These are phyloP conservation scores for Bretschneidera sinensis DNA, from an alignment of 345 rosid species.

Conservation along the genomic window DNA sequence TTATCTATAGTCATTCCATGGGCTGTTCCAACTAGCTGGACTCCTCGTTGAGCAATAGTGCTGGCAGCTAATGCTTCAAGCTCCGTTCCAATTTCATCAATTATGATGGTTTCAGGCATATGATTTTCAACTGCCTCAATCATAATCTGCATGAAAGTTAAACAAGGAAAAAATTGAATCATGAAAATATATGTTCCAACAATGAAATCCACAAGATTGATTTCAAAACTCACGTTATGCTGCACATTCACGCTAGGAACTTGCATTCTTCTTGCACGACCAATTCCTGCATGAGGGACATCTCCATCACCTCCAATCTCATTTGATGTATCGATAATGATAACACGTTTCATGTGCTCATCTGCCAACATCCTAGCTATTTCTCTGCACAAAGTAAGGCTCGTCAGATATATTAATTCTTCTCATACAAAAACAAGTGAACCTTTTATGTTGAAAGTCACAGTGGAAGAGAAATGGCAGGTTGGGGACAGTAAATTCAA, in stretches of 20 bases:
- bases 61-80: constrained; percentile 97
- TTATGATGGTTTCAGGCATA: constrained; percentile 91
- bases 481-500: neutral
- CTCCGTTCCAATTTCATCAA: constrained; percentile 96
- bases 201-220: constrained; percentile 3
- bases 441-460: neutral
- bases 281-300: constrained; percentile 87
- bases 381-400: constrained; percentile 43
- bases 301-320: constrained; percentile 99
- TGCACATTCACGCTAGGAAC: constrained; percentile 92
- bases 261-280: constrained; percentile 97
- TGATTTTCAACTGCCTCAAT: constrained; percentile 99
- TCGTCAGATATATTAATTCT: constrained; percentile 14
- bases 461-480: neutral
- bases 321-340: constrained; percentile 83
- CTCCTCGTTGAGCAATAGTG: constrained; percentile 97
- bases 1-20: constrained; percentile 93
- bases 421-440: neutral
- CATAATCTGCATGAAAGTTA: constrained; percentile 59
- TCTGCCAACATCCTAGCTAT: constrained; percentile 90
- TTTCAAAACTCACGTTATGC: constrained; percentile 59
- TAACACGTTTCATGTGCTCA: constrained; percentile 82
- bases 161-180: constrained; percentile 4
- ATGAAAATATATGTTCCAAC: neutral
- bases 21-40: constrained; percentile 94